Evolutionary conservation across 257 asterid species (phyloP), one percentile per base, ranked within the genome.

Genomic region (Salvia splendens): DNA sequence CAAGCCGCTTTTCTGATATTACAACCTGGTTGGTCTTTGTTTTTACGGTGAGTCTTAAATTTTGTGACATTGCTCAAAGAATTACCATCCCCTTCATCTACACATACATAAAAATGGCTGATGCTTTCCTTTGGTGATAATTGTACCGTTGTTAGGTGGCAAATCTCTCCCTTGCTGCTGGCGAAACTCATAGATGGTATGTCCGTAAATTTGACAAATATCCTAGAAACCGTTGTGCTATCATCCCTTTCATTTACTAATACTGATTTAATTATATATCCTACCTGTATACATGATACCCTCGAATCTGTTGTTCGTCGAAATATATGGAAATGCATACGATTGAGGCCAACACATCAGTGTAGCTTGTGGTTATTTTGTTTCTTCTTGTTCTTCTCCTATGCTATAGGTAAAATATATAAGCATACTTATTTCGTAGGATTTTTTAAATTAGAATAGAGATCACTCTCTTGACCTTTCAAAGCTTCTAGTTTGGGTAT

Each of bases 101-200:
- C 16, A 11, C 47, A 5, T 8, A 5, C 28, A 9, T 8, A 17
- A 14, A 49, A 43, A 41, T 11, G 46, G 43, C 42, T 28, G 71
- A 12, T 67, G 47, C 14, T 41, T 67, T 14, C 14, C 30, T 38
- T 53, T 33, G 50, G 32, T 48, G 2, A 52, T 35, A 28, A 55
- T 38, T 20, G 24, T 55, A 7, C 6, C 12, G 43, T 75, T 79
- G 85, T 33, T 86, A 94, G 97, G 95, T 84, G 73, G 85, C 87
- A 17, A 94, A 94, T 80, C 96, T 94, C 61, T 70, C 72, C 42
- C 75, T 91, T 41, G 88, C 92, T 35, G 96, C 99, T 1, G 81
- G 70, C n/a, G 95, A 88, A 77, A 85, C 96, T 20, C 97, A 88
- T 1, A 84, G 76, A 71, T 94, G 97, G 96, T 91, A 94, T 80